phyloP scores from a whole-genome alignment of 768 basidiomycete species.

The Mycena alexandri region DNA sequence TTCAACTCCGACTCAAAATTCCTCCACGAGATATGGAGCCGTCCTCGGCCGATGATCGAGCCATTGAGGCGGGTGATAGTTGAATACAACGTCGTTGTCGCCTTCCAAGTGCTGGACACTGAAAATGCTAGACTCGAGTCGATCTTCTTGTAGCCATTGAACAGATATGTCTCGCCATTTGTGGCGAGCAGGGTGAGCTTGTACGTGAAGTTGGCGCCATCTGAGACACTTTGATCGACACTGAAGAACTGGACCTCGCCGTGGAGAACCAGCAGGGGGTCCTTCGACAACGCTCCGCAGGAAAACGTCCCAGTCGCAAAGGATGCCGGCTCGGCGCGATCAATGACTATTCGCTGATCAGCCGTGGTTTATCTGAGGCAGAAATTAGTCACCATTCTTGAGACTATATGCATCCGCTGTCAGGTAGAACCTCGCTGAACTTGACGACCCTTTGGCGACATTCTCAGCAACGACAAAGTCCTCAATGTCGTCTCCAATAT shows the following conservation, averaged over 20 bases:
- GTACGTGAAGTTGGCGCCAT: conserved; percentile 29
- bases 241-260: conserved; percentile 36
- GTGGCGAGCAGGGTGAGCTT: conserved; percentile 34
- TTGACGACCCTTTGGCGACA: conserved; percentile 30
- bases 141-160: conserved; percentile 36
- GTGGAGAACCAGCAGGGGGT: conserved; percentile 33
- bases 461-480: conserved; percentile 33
- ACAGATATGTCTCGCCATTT: conserved; percentile 28
- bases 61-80: conserved; percentile 30
- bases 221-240: conserved; percentile 27
- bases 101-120: conserved; percentile 29
- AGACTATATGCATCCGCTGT: conserved; percentile 27
- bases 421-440: conserved; percentile 31
- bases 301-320: conserved; percentile 36
- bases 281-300: conserved; percentile 32
- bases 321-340: conserved; percentile 26
- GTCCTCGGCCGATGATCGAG: conserved; percentile 32
- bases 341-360: conserved; percentile 18
- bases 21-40: conserved; percentile 24
- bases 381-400: conserved; percentile 22
- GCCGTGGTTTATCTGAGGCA: neutral
- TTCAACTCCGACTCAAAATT: conserved; percentile 32
- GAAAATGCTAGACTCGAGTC: conserved; percentile 30
- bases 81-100: conserved; percentile 35
- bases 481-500: conserved; percentile 35